Conservation (phyloP, 2,329 filamentous ascomycete species). For the Penicillium hordei region DNA sequence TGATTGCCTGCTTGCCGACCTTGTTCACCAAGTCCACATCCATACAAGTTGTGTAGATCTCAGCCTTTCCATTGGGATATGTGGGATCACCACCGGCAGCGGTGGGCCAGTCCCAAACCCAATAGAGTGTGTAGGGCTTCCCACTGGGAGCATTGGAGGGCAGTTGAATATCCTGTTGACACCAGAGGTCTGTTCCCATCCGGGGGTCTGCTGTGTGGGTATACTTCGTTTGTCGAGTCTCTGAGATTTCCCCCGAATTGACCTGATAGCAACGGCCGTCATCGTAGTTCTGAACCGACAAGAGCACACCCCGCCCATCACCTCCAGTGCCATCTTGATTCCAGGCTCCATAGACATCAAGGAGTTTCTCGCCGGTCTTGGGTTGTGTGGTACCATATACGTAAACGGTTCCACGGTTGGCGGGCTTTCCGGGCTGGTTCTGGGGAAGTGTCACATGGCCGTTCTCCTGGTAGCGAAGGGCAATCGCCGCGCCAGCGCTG, state of each 20-base stretch:
- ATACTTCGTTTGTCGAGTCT: conserved; percentile 58
- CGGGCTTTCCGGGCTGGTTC: conserved; percentile 59
- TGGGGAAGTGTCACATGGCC: conserved; percentile 67
- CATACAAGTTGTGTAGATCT: conserved; percentile 53
- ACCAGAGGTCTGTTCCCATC: conserved; percentile 65
- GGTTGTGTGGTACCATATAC: conserved; percentile 70
- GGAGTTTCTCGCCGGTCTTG: conserved; percentile 58
- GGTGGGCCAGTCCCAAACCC: conserved; percentile 94
- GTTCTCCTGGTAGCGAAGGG: conserved; percentile 71
- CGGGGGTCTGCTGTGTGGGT: conserved; percentile 52
- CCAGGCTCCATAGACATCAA: conserved; percentile 72
- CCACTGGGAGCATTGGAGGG: conserved; percentile 64
- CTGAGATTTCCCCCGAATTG: conserved; percentile 61
- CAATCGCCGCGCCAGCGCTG: conserved; percentile 62
- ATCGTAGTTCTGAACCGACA: conserved; percentile 79
- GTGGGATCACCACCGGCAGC: conserved; percentile 38
- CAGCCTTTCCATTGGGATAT: conserved; percentile 44
- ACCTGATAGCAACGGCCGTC: conserved; percentile 87
- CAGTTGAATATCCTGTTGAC: conserved; percentile 77
- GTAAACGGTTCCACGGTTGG: conserved; percentile 69
- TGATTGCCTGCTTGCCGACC: conserved; percentile 13
- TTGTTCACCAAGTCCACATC: conserved; percentile 45
- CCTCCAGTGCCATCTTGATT: conserved; percentile 77
- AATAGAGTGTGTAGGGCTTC: conserved; percentile 78
- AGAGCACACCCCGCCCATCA: conserved; percentile 71